Evolutionary conservation across 129 eudicot species (phyloP).

Genomic region (Flaveria trinervia): DNA sequence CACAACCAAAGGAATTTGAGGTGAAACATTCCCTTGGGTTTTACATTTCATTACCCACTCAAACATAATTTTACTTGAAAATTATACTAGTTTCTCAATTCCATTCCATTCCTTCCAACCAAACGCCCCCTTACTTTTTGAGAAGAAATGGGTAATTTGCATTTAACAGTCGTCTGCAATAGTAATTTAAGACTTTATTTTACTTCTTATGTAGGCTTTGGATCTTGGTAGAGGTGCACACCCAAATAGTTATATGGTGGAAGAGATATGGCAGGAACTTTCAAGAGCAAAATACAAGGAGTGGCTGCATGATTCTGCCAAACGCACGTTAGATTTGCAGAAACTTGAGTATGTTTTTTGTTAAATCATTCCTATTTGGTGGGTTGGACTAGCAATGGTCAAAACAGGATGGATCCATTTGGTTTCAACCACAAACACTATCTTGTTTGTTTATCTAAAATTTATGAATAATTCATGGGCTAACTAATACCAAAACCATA

Average conservation of each 20-base stretch:
- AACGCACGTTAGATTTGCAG: conserved; percentile 62
- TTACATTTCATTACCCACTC: too few species aligned
- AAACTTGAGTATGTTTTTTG: conserved; percentile 52
- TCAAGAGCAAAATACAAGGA: conserved; percentile 69
- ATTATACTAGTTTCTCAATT: too few species aligned
- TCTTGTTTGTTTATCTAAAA: background rate
- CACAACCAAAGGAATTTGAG: too few species aligned
- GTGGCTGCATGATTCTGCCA: conserved; percentile 80
- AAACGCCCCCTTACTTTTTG: background rate
- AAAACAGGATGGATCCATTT: background rate
- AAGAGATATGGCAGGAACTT: conserved; percentile 92
- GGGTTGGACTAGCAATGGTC: background rate
- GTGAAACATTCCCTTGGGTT: too few species aligned
- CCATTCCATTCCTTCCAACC: too few species aligned
- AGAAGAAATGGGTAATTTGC: background rate
- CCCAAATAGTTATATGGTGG: conserved; percentile 79
- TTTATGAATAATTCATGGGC: background rate
- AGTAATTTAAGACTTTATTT: background rate
- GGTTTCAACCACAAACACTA: background rate
- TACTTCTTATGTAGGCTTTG: conserved; percentile 54
- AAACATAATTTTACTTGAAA: too few species aligned
- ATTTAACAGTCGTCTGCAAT: background rate
- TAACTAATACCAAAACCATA: background rate
- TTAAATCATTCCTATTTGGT: background rate
- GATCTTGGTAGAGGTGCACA: conserved; percentile 91